Conservation (phyloP, 2,329 filamentous ascomycete genomes). For the Claviceps purpurea region DNA sequence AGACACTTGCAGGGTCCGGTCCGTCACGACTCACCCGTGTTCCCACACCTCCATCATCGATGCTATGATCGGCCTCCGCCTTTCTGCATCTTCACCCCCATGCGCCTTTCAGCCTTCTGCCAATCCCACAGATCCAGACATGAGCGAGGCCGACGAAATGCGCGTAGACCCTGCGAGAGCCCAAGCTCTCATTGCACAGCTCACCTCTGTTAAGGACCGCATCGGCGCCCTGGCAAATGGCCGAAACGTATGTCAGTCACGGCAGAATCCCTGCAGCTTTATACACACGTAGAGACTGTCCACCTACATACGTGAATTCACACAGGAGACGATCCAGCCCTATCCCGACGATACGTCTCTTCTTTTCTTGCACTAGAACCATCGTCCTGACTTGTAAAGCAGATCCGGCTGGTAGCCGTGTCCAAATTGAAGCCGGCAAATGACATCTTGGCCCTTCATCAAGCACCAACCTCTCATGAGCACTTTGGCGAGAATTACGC, state of each 20-base stretch:
- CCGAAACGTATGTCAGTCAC: slow-evolving; percentile 33
- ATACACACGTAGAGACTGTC: too few species aligned
- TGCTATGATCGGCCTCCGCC: neutral
- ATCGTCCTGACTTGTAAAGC: neutral
- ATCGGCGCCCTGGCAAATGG: slow-evolving; percentile 40
- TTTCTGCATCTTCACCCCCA: neutral
- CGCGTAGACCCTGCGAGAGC: slow-evolving; percentile 49
- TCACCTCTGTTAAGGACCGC: slow-evolving; percentile 45
- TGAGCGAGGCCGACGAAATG: slow-evolving; percentile 40
- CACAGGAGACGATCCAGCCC: neutral
- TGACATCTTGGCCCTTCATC: slow-evolving; percentile 76
- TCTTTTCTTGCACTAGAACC: neutral
- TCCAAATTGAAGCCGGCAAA: slow-evolving; percentile 91
- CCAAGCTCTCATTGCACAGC: slow-evolving; percentile 46
- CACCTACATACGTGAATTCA: too few species aligned
- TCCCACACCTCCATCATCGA: too few species aligned
- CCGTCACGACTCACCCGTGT: too few species aligned
- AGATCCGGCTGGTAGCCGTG: slow-evolving; percentile 83
- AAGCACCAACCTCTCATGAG: slow-evolving; percentile 40
- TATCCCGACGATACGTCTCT: neutral
- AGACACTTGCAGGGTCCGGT: too few species aligned
- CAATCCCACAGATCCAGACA: slow-evolving; percentile 12
- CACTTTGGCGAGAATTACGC: slow-evolving; percentile 98
- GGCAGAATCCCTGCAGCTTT: too few species aligned
- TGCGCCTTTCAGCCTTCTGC: neutral